Evolutionary conservation across 1,139 yeast genomes (phyloP), one percentile per base, ranked within the genome.

Genomic region (Pichia sp.): DNA sequence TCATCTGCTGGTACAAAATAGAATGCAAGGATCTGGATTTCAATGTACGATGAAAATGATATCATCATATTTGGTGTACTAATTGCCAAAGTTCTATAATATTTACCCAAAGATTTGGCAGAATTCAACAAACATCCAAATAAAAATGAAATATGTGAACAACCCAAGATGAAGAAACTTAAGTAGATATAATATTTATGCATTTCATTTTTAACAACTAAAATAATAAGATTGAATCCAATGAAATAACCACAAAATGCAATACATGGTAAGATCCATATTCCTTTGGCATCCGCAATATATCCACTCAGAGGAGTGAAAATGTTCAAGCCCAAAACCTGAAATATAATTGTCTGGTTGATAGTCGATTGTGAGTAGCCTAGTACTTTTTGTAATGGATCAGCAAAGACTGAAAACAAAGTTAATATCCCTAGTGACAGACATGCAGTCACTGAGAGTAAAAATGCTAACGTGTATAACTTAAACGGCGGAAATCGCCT

Each of bases 1-100:
- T 48, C 45, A 41, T 44, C 39, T 3, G 3, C 18, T 15, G 49
- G 46, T 13, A 9, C 16, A 15, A 47, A 45, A 38, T 39, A 44
- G 22, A 27, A 30, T 11, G 46, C 45, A 45, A 59, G 42, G 40
- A 53, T 27, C 42, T 56, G 50, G 34, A 61, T 61, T 49, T 62
- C 60, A n/a, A 63, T 39, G 46, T 55, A 61, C 13, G 64, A 55
- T 18, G 66, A 61, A 37, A 63, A 57, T 3, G 67, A 59, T 42
- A 62, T 56, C 61, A 63, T 61, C 48, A 63, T 57, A 48, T 63
- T 63, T 12, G 67, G 67, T 11, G 64, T 55, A 42, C 64, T 58
- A 18, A 63, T 61, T 3, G 66, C 53, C 15, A 63, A 41, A 1
- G 66, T 63, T 43, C 56, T 58, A 40, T 62, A 60, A 49, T 59